Evolutionary conservation across 2,329 filamentous ascomycete genomes (phyloP), one percentile per base, ranked within the genome.

Genomic region (Penicillium carneum): DNA sequence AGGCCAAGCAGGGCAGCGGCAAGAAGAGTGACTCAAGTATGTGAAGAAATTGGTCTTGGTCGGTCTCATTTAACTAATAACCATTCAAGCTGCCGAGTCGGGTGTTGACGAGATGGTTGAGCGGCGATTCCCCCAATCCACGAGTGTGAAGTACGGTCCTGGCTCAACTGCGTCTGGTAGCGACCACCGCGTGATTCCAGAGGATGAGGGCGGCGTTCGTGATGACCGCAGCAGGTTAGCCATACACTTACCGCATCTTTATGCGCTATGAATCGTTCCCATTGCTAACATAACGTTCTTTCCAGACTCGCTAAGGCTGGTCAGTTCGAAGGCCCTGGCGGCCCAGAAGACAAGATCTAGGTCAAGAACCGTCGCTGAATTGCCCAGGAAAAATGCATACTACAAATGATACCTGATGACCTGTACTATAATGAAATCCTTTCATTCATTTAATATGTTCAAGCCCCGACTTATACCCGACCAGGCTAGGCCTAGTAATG

Each of bases 21-120:
- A 69, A 60, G 8, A 73, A 76, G 63, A 80, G 78, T 62, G 72
- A 75, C 52, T 78, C 78, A 20, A 73, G 78, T 81, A 76, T 18
- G 71, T 66, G 38, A 9, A 23, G 7, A 31, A 11, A 14, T 7
- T 4, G 11, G 16, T 38, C 11, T 18, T 26, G 36, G 10, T 7
- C 4, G 2, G 5, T 33, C 14, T 3, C 23, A 26, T 46, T 12
- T 42, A 12, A 26, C 61, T 66, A 31, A 63, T 14, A 55, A 12
- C 16, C 14, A 10, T 6, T 11, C 26, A 23, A 80, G 77, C 74
- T 26, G 48, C 70, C 23, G 79, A 81, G 63, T 80, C 79, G 23
- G 79, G 78, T 31, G 73, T 81, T 61, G 73, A 81, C 60, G 74
- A 75, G 65, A 71, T 72, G 58, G 78, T 72, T 31, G 70, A 77